Evolutionary conservation across 257 asterid species (phyloP), one percentile per base, ranked within the genome.

Genomic region (Anisodus acutangulus): DNA sequence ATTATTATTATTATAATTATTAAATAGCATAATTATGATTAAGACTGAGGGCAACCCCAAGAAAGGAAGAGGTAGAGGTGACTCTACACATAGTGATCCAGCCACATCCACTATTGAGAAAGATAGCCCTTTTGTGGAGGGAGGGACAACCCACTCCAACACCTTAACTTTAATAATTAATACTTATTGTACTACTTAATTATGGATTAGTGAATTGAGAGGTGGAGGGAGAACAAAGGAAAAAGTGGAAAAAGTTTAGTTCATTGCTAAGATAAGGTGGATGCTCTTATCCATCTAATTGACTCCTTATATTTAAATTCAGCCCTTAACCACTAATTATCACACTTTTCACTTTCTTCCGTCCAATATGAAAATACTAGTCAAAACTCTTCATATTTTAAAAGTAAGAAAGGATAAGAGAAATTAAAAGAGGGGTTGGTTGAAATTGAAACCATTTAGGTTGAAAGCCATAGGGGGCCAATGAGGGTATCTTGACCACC

Each of bases 181-280:
- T 69, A 41, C 22, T 41, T 41, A 69, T 69, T 69, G 15, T 16
- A 68, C 6, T 68, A 15, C 76, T 39, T 69, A 17, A 69, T 69
- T 69, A 69, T 69, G 78, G 12, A 69, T 69, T 41, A 16, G 54
- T 31, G 54, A 41, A 69, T 69, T 69, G 54, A 69, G 54, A 69
- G 54, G 78, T 68, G 53, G 78, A 68, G 78, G 53, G 26, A 68
- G 78, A 69, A 16, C 78, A 69, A 41, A 69, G 31, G 78, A 31
- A 69, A 16, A 69, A 17, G 54, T 69, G 35, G 54, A 41, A 16
- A 41, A 41, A 41, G 31, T 69, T 68, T 69, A 7, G 6, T 19
- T 68, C 53, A 68, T 39, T 68, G 54, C 1, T 16, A 69, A 69
- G 13, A 69, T 16, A 41, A 69, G 78, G 78, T 41, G 54, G 54